Evolutionary conservation across 495 filamentous ascomycete species (phyloP), one percentile per base, ranked within the genome.

Genomic region (Daldinia loculata): DNA sequence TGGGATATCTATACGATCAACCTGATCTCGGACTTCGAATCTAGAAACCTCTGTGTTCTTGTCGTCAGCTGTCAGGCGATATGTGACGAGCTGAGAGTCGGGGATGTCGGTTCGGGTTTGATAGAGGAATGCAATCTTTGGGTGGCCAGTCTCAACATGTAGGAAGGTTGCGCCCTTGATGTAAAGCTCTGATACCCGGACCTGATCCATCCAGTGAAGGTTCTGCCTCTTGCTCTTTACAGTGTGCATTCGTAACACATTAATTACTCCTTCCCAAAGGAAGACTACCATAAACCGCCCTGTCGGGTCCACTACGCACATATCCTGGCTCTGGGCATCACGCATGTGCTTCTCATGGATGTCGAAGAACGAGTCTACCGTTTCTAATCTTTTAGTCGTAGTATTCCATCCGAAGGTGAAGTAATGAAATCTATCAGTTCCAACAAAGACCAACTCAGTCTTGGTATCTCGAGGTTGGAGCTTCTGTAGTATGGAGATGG

Each of bases 361-460:
- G 71, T 97, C 92, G 57, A 89, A 86, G 69, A 88, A 92, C 27
- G 79, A 85, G 63, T 91, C 87, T 41, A 91, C 84, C 15, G 93
- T 96, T 30, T 86, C 85, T 1, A 97, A 79, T 66, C 85, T 82
- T 24, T 82, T 81, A n/a, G 77, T 84, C 8, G 85, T 74, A 12
- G 83, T 66, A 79, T 97, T 90, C 95, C 95, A 99, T 0, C 84
- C 88, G 15, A 97, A 79, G 6, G 93, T 95, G 76, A 97, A 97
- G 80, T 97, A 98, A 64, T 91, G 89, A 72, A 90, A 92, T 60
- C 92, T 89, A 75, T 97, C 91, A 11, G 95, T 98, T 34, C 92
- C 95, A 67, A 99, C 85, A 76, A 99, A 97, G 70, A 99, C 88
- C 71, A 98, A 89, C 70, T 98, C 94, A 8, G 90, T 94, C 5